phyloP scores from a whole-genome alignment of 2,329 filamentous ascomycete species.

The Sporothrix brunneoviolacea region DNA sequence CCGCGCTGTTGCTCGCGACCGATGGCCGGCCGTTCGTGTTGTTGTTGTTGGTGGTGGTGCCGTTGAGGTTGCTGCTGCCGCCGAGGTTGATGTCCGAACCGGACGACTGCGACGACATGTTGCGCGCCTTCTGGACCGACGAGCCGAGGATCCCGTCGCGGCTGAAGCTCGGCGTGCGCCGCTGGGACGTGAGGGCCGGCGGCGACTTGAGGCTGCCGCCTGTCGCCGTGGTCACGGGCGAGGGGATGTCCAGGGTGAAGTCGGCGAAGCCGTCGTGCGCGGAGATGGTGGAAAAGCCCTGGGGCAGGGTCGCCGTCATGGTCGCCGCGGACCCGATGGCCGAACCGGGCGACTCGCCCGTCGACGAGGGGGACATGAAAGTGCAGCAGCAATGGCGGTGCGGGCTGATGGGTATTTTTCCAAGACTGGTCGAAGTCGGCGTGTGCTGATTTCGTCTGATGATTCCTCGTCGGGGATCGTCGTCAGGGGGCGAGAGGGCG shows the following conservation, averaged over 20 bases:
- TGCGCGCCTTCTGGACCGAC: slow-evolving; percentile 46
- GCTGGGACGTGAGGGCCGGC: slow-evolving; percentile 38
- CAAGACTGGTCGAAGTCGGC: too few relatives aligned
- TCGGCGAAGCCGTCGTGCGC: slow-evolving; percentile 20
- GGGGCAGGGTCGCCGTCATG: slow-evolving; percentile 28
- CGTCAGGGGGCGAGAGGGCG: too few relatives aligned
- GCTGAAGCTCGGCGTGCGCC: slow-evolving; percentile 45
- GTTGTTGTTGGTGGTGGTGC: background rate
- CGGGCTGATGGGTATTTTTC: too few relatives aligned
- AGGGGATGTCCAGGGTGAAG: slow-evolving; percentile 44
- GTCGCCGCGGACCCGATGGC: slow-evolving; percentile 27
- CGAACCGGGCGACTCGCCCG: slow-evolving; percentile 45
- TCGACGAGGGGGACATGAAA: slow-evolving; percentile 43
- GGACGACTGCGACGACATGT: slow-evolving; percentile 46
- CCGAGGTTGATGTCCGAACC: slow-evolving; percentile 19
- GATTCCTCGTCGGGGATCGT: slow-evolving; percentile 1
- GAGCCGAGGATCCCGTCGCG: slow-evolving; percentile 48
- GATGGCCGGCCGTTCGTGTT: background rate
- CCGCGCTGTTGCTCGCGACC: background rate
- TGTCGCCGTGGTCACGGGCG: slow-evolving; percentile 30
- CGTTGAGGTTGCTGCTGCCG: background rate
- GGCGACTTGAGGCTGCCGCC: slow-evolving; percentile 42
- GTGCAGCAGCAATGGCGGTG: too few relatives aligned
- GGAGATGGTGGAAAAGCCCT: slow-evolving; percentile 30
- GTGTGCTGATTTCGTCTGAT: too few relatives aligned